Base-by-base conservation (phyloP, 768 basidiomycete genomes). In the Lentinula aciculospora region DNA sequence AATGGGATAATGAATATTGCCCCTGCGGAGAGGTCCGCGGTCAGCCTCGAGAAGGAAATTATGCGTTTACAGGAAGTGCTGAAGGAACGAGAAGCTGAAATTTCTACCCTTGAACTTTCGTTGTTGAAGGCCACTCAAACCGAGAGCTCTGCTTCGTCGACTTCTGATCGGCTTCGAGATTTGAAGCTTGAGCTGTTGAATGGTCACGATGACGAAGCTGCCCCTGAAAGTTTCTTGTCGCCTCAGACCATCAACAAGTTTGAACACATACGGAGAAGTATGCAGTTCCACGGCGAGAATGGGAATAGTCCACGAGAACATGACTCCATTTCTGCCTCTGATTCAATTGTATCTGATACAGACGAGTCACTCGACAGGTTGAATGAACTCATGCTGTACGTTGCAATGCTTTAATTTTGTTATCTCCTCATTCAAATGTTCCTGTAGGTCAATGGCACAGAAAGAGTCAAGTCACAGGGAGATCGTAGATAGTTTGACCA, bases 41-140 rank as follows among this genome's bases (percentile, higher is more conserved):
- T 81, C 17, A 94, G 94, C 68, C 78, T 97, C 60, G 94, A 97
- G 71, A 88, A 89, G 65, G 96, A 98, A 72, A 92, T 98, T 58
- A 94, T 94, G 88, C 86, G 94, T 58, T 73, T 98, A 44, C 96
- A 98, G 69, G 88, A 94, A 65, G 92, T 94, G 32, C 77, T 98
- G 60, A 89, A 85, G 67, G 90, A 94, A 61, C 82, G 95, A 49
- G 96, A 98, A 71, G 79, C 84, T n/a, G 96, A 98, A 71, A 98
- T 98, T 50, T 75, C 78, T 47, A 71, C 78, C 28, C 78, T 97
- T 13, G 94, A 96, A 62, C 71, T 71, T 29, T 80, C 80, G 5
- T 62, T 44, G 21, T 12, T 81, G 39, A 78, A 72, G 62, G 69
- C 74, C 53, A 71, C 61, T 48, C 70, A 69, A 57, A 66, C 67